These are phyloP conservation scores for Zoysia matrella DNA, from an alignment of 202 grass and related monocot species.

Conservation along the genomic window DNA sequence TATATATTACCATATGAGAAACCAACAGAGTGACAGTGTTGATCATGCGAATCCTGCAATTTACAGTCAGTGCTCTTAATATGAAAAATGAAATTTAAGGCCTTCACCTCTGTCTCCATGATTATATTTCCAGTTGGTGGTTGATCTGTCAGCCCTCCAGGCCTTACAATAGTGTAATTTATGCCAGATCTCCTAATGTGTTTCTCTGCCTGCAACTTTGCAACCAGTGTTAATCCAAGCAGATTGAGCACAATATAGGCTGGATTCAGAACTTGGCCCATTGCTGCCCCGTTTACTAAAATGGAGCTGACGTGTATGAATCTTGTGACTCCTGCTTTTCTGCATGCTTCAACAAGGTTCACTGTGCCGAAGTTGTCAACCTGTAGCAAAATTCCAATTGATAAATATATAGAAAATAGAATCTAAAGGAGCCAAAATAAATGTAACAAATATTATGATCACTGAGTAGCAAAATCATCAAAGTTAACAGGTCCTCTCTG, in stretches of 20 bases:
- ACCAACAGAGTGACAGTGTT: not conserved
- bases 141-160: conserved; percentile 69
- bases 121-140: conserved; percentile 55
- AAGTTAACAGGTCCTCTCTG: not conserved
- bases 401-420: not conserved
- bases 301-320: conserved; percentile 72
- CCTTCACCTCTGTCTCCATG: conserved; percentile 65
- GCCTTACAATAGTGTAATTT: conserved; percentile 76
- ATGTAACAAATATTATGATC: not conserved
- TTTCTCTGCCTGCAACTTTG: conserved; percentile 75
- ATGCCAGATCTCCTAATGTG: conserved; percentile 67
- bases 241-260: conserved; percentile 71
- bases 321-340: conserved; percentile 61
- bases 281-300: conserved; percentile 72
- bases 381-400: conserved; percentile 39
- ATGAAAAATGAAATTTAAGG: not conserved
- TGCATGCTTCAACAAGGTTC: conserved; percentile 70
- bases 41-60: not conserved
- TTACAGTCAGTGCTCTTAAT: not conserved
- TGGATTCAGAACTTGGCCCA: conserved; percentile 74
- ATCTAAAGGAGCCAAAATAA: not conserved
- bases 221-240: conserved; percentile 65
- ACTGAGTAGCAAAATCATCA: not conserved
- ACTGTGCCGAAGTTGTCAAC: conserved; percentile 65
- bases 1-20: not conserved